phyloP scores from a whole-genome alignment of 2,329 filamentous ascomycete genomes.

The Hymenoscyphus salicellus region DNA sequence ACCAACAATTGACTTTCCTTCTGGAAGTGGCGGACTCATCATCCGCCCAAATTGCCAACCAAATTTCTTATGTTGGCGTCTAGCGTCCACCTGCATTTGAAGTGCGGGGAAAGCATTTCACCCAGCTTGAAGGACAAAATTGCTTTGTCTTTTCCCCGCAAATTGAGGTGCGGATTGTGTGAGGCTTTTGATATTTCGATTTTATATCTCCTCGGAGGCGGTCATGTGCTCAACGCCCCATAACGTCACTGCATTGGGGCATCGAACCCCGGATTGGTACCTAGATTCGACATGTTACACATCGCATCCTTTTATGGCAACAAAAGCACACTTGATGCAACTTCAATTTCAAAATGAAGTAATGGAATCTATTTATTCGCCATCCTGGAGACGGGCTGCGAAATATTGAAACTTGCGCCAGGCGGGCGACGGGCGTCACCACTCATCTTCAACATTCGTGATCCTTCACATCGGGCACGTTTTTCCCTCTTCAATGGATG shows the following conservation, averaged over 20 bases:
- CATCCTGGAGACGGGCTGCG: neutral
- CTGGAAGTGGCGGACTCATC: no score
- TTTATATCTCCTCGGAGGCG: conserved; percentile 27
- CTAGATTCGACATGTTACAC: neutral
- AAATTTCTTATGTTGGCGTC: neutral
- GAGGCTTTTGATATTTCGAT: conserved; percentile 16
- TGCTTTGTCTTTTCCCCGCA: conserved; percentile 17
- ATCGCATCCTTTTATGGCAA: neutral
- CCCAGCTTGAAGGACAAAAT: neutral
- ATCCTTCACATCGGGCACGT: neutral
- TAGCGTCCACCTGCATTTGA: neutral
- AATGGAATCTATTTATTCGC: neutral
- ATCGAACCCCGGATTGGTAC: neutral
- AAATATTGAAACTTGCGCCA: neutral
- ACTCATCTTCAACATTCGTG: neutral
- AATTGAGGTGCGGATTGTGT: conserved; percentile 13
- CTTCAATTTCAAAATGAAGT: neutral
- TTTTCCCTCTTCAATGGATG: neutral
- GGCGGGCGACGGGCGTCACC: neutral
- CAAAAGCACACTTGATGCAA: neutral
- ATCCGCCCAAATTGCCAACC: neutral
- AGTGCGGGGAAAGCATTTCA: conserved; percentile 7
- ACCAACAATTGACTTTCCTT: neutral
- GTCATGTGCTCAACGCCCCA: conserved; percentile 16
- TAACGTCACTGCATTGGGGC: neutral